Percentiles rank a stretch among this genome's conserved stretches.
Conservation (phyloP, 139 green algal genomes). For the Volvox africanus region DNA sequence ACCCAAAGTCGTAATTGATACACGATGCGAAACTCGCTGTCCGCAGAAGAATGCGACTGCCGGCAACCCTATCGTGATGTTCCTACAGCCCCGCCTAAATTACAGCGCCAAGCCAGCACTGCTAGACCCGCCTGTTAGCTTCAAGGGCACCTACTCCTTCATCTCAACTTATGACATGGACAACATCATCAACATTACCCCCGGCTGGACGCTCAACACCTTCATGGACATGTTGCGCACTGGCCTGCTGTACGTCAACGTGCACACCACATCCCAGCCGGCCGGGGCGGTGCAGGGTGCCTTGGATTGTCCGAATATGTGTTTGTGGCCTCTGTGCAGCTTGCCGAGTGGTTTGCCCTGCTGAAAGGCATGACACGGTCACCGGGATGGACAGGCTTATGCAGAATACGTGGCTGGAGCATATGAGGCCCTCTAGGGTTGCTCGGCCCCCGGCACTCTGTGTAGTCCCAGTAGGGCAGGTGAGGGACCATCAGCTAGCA, state of each 20-base stretch:
- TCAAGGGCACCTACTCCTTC: background rate
- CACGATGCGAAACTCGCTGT: too few relatives aligned
- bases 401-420: too few relatives aligned
- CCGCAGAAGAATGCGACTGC: background rate
- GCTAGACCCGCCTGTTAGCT: conserved; percentile 7
- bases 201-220: background rate
- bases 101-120: background rate
- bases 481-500: too few relatives aligned
- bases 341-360: background rate
- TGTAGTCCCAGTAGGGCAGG: too few relatives aligned
- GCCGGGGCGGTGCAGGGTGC: background rate
- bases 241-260: background rate
- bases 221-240: background rate
- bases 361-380: background rate
- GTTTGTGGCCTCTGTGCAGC: background rate
- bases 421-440: too few relatives aligned
- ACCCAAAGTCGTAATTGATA: too few relatives aligned
- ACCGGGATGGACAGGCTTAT: too few relatives aligned
- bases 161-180: background rate
- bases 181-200: background rate
- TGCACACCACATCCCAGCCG: background rate
- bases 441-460: too few relatives aligned
- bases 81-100: background rate
- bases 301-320: background rate
- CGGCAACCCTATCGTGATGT: conserved; percentile 3